Evolutionary conservation across 139 green algal species (phyloP).

Genomic region (Chlorella vulgaris): DNA sequence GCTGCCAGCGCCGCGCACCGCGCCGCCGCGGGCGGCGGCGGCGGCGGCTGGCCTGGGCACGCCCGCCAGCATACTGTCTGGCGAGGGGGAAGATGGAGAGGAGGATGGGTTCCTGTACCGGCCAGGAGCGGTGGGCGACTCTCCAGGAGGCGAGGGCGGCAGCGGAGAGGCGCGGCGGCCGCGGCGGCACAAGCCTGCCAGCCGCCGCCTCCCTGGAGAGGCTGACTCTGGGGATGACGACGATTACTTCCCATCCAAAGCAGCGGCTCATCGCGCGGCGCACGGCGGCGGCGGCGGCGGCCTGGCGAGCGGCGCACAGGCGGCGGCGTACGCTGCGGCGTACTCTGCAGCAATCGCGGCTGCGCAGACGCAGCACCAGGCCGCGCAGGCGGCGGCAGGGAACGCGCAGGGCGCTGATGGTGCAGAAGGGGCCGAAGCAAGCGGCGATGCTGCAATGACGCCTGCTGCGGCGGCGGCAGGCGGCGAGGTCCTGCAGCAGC

Average conservation of each 20-base stretch:
- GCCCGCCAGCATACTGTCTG: background rate
- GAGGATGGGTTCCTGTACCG: too few relatives aligned
- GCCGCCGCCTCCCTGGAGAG: conserved; percentile 5
- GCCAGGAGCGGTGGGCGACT: too few relatives aligned
- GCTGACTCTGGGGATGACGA: background rate
- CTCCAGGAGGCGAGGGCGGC: background rate
- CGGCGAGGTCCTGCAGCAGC: background rate
- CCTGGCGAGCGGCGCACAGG: background rate
- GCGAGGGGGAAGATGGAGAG: background rate
- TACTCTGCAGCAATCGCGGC: background rate
- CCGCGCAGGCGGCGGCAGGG: too few relatives aligned
- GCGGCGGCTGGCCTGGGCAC: background rate
- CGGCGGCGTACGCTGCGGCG: background rate
- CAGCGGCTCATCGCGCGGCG: background rate
- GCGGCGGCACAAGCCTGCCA: conserved; percentile 1
- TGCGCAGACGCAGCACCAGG: background rate
- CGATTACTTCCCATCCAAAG: conserved; percentile 6
- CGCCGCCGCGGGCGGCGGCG: too few relatives aligned
- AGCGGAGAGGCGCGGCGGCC: background rate
- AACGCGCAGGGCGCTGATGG: background rate
- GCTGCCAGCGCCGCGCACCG: conserved; percentile 1
- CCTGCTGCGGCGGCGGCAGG: background rate
- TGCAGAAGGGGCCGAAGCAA: background rate
- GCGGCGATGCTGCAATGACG: background rate
- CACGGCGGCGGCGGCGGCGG: background rate